phyloP scores from a whole-genome alignment of 2,329 filamentous ascomycete genomes.

The Cladosporium sp. region DNA sequence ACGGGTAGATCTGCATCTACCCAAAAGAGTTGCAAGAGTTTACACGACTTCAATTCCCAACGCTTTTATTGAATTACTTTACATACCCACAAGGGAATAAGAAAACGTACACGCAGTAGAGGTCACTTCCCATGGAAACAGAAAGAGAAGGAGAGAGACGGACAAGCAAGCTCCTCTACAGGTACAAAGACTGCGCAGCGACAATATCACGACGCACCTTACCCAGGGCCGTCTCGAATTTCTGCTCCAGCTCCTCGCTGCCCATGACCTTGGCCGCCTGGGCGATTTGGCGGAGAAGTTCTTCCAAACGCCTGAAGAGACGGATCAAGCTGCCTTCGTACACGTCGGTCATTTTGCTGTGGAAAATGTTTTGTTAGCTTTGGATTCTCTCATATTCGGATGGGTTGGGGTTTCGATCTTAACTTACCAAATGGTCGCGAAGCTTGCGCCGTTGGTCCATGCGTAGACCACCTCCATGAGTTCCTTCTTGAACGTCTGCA shows the following conservation, averaged over 20 bases:
- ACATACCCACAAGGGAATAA: no score
- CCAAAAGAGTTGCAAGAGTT: no score
- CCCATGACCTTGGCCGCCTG: conserved; percentile 98
- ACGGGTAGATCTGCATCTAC: no score
- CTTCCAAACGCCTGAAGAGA: conserved; percentile 90
- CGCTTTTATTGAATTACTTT: no score
- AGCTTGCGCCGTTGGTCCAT: conserved; percentile 86
- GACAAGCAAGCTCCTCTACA: conserved; percentile 53
- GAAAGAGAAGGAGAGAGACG: neutral
- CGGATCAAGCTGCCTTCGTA: conserved; percentile 97
- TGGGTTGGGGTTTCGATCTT: neutral
- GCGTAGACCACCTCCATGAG: conserved; percentile 93
- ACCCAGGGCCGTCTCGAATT: conserved; percentile 79
- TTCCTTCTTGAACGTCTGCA: conserved; percentile 84
- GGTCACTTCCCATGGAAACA: no score
- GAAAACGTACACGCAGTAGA: no score
- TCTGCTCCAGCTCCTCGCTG: conserved; percentile 84
- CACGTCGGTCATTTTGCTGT: conserved; percentile 96
- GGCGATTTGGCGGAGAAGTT: conserved; percentile 89
- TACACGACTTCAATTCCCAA: no score
- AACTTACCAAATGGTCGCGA: conserved; percentile 89
- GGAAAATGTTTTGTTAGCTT: conserved; percentile 1
- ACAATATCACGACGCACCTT: conserved; percentile 94
- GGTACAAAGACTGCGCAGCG: conserved; percentile 86
- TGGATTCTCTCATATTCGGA: neutral